Base-by-base conservation (phyloP, 73 alveolate species). In the Paramecium primaurelia region DNA sequence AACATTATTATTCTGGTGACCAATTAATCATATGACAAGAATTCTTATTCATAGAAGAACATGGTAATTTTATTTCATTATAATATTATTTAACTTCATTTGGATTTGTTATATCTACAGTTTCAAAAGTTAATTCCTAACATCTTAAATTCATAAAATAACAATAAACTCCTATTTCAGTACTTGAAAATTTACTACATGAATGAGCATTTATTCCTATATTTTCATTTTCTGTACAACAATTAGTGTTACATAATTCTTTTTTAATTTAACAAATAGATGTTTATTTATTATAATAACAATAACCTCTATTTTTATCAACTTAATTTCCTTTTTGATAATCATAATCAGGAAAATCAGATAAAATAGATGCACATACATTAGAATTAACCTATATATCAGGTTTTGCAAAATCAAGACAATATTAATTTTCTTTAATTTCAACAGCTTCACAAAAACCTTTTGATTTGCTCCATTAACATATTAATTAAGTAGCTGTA, bases 1-100 rank as follows among this genome's bases (percentile, higher is more conserved):
- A 80, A 20, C 91, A 80, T 1, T 0, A 18, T 80, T 80, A 64
- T 18, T 1, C 18, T 10, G 9, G 0, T 20, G 91, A 80, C 91
- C 91, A 80, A 8, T 22, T 36, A 10, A 80, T 42, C 58, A 80
- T 32, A 80, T 80, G n/a, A 80, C 91, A 80, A 8, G 77, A 42
- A 45, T 40, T 36, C 16, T 25, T 32, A 26, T 80, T 45, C 71
- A 80, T 42, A 3, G 49, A 45, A 22, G 28, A 30, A 18, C 91
- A 80, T 14, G 36, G 49, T 45, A 80, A 80, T 22, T 28, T 0
- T 1, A 45, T 80, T 45, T 25, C 58, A 25, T 25, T 25, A 32
- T 32, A 32, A 49, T 0, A 80, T 22, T 10, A 22, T 47, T 80
- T 11, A 7, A 44, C 14, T 14, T 40, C 4, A n/a, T 12, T 18